Evolutionary conservation across 2,329 filamentous ascomycete genomes (phyloP).

Genomic region (Alternaria alternata): DNA sequence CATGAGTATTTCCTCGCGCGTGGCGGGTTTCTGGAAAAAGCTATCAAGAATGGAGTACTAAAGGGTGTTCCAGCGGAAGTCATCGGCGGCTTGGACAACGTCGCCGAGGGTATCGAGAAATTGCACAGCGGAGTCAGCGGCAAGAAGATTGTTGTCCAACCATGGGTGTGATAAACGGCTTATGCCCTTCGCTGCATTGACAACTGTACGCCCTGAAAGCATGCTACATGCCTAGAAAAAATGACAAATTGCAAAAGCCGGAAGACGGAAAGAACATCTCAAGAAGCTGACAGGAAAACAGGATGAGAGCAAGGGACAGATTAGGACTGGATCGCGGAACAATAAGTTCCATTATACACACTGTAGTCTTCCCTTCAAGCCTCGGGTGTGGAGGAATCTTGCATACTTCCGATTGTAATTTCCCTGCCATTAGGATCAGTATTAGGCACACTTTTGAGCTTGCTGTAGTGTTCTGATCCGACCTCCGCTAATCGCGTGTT

Average conservation of each 20-base stretch:
- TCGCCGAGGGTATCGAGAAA: slow-evolving; percentile 30
- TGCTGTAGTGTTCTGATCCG: not conserved
- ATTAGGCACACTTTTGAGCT: not conserved
- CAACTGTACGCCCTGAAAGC: not conserved
- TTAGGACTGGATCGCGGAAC: not conserved
- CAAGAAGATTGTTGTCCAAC: slow-evolving; percentile 39
- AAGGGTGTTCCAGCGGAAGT: slow-evolving; percentile 33
- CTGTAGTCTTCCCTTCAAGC: not conserved
- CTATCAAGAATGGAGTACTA: slow-evolving; percentile 28
- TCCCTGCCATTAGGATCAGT: not conserved
- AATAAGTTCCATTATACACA: not conserved
- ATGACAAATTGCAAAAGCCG: not conserved
- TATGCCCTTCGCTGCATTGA: not conserved
- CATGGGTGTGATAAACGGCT: slow-evolving; percentile 13
- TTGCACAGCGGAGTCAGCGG: slow-evolving; percentile 42
- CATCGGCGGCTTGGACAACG: slow-evolving; percentile 35
- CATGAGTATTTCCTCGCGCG: slow-evolving; percentile 26
- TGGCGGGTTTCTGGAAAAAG: slow-evolving; percentile 32
- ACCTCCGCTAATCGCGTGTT: not conserved
- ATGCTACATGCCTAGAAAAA: not conserved
- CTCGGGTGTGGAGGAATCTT: not conserved
- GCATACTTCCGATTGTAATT: not conserved
- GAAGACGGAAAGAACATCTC: not conserved
- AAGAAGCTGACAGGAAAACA: not conserved
- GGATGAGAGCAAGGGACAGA: not conserved